Percentiles rank a stretch among this genome's conserved stretches.
These are phyloP conservation scores for Spizellomyces punctatus DNA, from an alignment of 192 early-diverging fungal species.

Conservation along the genomic window DNA sequence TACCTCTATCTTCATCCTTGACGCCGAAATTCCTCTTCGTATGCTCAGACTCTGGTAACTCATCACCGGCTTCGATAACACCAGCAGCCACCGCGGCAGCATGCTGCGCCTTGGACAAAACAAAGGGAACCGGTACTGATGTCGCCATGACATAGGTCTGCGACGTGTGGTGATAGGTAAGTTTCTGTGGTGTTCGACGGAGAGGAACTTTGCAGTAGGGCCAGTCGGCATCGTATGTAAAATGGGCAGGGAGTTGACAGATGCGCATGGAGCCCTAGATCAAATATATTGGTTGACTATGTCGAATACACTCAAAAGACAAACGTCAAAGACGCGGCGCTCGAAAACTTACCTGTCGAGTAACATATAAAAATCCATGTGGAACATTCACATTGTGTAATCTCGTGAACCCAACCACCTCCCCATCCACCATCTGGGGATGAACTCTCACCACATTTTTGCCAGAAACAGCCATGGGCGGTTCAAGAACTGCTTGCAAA, in stretches of 20 bases:
- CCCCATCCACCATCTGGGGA: constrained; percentile 72
- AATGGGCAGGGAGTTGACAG: constrained; percentile 65
- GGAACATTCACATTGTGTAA: constrained; percentile 78
- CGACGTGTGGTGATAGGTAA: constrained; percentile 82
- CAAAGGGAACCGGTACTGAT: constrained; percentile 65
- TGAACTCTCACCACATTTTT: constrained; percentile 67
- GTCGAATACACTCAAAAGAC: no score
- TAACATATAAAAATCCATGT: constrained; percentile 76
- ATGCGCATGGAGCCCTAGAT: constrained; percentile 65
- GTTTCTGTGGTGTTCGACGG: constrained; percentile 68
- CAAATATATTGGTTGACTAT: neutral
- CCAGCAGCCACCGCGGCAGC: constrained; percentile 56
- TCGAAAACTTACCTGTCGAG: constrained; percentile 55
- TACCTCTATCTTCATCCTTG: constrained; percentile 46
- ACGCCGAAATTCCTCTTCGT: constrained; percentile 11
- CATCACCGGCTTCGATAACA: constrained; percentile 65
- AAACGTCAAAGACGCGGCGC: no score
- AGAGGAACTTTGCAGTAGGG: constrained; percentile 72
- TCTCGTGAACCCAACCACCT: constrained; percentile 67
- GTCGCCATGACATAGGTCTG: constrained; percentile 81
- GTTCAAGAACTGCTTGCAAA: constrained; percentile 20
- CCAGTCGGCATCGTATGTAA: constrained; percentile 75
- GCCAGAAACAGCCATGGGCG: constrained; percentile 41
- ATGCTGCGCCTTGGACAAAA: constrained; percentile 64
- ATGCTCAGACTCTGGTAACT: constrained; percentile 28